A percentile compares a stretch with the other conserved stretches of the same genome.
Conservation (phyloP, 1,284 basidiomycete genomes). For the Cryptococcus amylolentus region DNA sequence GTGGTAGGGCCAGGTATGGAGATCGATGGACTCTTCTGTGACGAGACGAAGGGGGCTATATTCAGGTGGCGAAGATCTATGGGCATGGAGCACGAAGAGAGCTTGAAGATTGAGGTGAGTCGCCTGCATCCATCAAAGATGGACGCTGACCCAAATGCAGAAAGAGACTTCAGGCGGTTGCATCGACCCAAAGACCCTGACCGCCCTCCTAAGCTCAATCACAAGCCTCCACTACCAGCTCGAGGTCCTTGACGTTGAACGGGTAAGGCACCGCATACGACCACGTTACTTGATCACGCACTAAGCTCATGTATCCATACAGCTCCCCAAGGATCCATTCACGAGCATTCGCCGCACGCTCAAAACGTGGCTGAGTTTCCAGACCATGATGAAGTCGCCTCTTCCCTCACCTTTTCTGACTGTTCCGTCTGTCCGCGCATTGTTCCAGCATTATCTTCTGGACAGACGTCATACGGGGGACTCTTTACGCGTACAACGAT, state of each 20-base stretch:
- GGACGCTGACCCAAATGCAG: constrained; percentile 14
- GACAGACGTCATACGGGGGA: constrained; percentile 33
- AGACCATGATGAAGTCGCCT: constrained; percentile 12
- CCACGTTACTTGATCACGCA: neutral
- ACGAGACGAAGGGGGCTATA: constrained; percentile 45
- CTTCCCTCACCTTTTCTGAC: constrained; percentile 20
- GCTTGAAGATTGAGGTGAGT: constrained; percentile 39
- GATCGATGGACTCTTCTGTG: constrained; percentile 44
- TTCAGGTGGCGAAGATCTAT: constrained; percentile 38
- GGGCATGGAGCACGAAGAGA: constrained; percentile 46
- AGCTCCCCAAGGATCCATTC: constrained; percentile 44
- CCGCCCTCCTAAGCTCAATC: constrained; percentile 38
- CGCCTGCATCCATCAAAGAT: too few relatives aligned
- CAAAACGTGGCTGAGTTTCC: constrained; percentile 30
- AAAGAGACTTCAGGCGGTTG: constrained; percentile 46
- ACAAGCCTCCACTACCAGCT: constrained; percentile 43
- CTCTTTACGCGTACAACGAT: constrained; percentile 37
- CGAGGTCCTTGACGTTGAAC: constrained; percentile 33
- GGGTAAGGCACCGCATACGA: constrained; percentile 10
- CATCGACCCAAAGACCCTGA: constrained; percentile 42
- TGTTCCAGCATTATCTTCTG: constrained; percentile 29
- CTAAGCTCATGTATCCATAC: neutral
- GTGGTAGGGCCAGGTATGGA: constrained; percentile 19
- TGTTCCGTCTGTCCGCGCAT: constrained; percentile 26
- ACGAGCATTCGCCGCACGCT: constrained; percentile 30